phyloP scores from a whole-genome alignment of 371 early-diverging fungal genomes.

The Mucor irregularis region DNA sequence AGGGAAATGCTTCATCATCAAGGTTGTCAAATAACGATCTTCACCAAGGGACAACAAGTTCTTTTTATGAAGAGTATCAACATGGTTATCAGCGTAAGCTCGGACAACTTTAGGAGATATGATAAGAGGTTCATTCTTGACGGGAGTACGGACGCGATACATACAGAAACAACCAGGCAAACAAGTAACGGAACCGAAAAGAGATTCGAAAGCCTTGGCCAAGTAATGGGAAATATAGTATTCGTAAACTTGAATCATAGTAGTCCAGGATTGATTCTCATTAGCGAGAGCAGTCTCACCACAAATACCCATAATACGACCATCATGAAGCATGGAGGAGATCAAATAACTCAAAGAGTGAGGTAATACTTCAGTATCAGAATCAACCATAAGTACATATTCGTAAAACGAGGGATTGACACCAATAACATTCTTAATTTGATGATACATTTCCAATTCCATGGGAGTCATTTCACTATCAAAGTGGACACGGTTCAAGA shows the following conservation, averaged over 20 bases:
- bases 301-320: constrained; percentile 86
- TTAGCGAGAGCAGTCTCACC: constrained; percentile 92
- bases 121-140: constrained; percentile 86
- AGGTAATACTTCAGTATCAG: constrained; percentile 86
- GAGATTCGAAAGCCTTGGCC: constrained; percentile 97
- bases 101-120: constrained; percentile 86
- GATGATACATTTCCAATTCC: constrained; percentile 91
- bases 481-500: constrained; percentile 96
- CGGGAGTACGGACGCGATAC: constrained; percentile 86
- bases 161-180: constrained; percentile 96
- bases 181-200: constrained; percentile 97
- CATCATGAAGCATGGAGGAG: constrained; percentile 81
- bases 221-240: constrained; percentile 99
- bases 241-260: constrained; percentile 98
- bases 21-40: constrained; percentile 95
- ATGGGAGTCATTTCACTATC: constrained; percentile 82
- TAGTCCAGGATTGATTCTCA: constrained; percentile 88
- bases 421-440: constrained; percentile 90
- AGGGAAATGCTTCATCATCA: constrained; percentile 98
- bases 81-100: constrained; percentile 94
- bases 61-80: constrained; percentile 98
- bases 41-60: constrained; percentile 83
- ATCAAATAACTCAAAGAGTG: constrained; percentile 81
- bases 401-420: constrained; percentile 88
- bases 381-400: constrained; percentile 93